Evolutionary conservation across 139 green algal species (phyloP).

Genomic region (Tetradesmus obliquus): DNA sequence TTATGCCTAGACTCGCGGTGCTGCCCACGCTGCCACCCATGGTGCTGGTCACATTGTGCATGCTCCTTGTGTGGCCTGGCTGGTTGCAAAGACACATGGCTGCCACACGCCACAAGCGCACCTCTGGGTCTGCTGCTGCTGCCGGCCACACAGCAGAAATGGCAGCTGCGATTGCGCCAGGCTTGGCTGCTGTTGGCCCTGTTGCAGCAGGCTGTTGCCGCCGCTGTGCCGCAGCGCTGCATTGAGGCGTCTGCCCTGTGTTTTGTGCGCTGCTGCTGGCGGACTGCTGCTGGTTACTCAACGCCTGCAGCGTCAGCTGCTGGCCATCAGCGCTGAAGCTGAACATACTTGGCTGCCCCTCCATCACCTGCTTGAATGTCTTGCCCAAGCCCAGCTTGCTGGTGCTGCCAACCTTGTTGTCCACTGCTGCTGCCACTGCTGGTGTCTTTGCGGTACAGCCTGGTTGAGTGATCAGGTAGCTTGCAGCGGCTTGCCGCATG

Average conservation of each 20-base stretch:
- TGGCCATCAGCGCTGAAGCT: not conserved
- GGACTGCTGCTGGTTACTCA: not conserved
- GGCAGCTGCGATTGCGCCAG: too few relatives aligned
- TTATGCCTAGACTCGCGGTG: not conserved
- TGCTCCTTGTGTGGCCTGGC: not conserved
- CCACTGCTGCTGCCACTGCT: not conserved
- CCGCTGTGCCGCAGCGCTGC: too few relatives aligned
- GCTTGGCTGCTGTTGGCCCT: too few relatives aligned
- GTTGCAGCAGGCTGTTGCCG: not conserved
- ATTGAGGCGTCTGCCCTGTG: too few relatives aligned
- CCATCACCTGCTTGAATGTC: not conserved
- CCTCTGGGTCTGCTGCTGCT: not conserved
- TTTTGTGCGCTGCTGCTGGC: too few relatives aligned
- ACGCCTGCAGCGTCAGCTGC: not conserved
- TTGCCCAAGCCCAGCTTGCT: not conserved
- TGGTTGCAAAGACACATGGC: not conserved
- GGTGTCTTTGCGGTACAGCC: not conserved
- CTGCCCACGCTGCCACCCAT: not conserved
- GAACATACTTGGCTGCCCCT: not conserved
- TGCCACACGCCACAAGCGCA: not conserved
- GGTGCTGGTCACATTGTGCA: not conserved
- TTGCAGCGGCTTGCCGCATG: not conserved
- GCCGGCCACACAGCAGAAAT: too few relatives aligned
- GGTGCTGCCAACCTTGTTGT: not conserved
- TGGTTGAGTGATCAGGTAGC: not conserved